Conservation (phyloP, 2,329 filamentous ascomycete genomes). For the Venturia aucupariae region DNA sequence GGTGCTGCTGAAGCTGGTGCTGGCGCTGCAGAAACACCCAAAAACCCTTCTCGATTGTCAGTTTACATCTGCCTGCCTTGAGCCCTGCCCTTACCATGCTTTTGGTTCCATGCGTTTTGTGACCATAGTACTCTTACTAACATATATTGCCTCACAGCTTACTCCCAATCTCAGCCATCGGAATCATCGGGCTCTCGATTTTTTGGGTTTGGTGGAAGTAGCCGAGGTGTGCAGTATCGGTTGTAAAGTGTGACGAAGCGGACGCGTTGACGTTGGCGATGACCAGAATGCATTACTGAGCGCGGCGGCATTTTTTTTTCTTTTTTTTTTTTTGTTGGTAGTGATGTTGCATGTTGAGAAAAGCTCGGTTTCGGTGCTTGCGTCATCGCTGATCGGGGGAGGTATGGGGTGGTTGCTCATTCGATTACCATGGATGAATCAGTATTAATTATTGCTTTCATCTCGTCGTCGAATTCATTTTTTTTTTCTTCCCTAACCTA, state of each 20-base stretch:
- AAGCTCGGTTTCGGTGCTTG: neutral
- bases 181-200: slow-evolving; percentile 1
- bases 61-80: slow-evolving; percentile 6
- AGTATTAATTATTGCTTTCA: neutral
- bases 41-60: slow-evolving; percentile 1
- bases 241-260: neutral
- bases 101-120: neutral
- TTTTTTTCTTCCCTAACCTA: no score
- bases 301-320: neutral
- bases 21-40: neutral
- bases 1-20: slow-evolving; percentile 3
- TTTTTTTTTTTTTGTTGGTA: neutral
- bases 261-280: neutral
- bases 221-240: neutral
- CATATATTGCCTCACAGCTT: neutral
- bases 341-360: neutral
- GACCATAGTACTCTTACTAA: neutral
- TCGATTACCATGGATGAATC: neutral
- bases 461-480: no score
- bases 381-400: neutral
- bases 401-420: neutral
- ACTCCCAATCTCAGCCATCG: slow-evolving; percentile 7
- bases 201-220: slow-evolving; percentile 8
- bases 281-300: neutral
- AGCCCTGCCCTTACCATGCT: neutral